Conservation (phyloP, 1,139 yeast species). For the Candida smagusa region DNA sequence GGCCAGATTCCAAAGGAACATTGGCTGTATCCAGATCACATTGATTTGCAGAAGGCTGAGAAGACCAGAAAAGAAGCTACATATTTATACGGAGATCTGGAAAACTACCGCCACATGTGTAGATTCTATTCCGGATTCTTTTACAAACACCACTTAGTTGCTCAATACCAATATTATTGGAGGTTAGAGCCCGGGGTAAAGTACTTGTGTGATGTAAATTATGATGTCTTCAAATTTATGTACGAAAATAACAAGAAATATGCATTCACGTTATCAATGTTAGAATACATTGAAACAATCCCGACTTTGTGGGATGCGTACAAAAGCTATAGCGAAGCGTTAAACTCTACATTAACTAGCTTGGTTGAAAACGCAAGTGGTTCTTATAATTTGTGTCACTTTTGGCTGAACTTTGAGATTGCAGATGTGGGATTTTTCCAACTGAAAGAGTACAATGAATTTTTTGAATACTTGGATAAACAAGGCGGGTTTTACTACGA, state of each 20-base stretch:
- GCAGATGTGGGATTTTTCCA: constrained; percentile 27
- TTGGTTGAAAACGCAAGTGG: constrained; percentile 19
- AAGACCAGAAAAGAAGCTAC: constrained; percentile 7
- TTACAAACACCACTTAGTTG: constrained; percentile 27
- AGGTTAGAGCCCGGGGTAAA: constrained; percentile 31
- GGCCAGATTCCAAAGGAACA: constrained; percentile 28
- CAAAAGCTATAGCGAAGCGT: constrained; percentile 6
- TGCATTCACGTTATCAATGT: constrained; percentile 24
- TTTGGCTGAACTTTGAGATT: constrained; percentile 40
- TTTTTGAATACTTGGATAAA: constrained; percentile 26
- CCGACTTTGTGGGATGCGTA: constrained; percentile 30
- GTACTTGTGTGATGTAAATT: constrained; percentile 24
- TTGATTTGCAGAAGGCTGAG: constrained; percentile 21
- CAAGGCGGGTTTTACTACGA: constrained; percentile 38
- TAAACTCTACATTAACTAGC: constrained; percentile 7
- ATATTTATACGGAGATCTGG: constrained; percentile 25
- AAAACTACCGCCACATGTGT: constrained; percentile 38
- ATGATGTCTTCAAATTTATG: constrained; percentile 30
- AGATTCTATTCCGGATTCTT: constrained; percentile 35
- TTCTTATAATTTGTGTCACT: constrained; percentile 37
- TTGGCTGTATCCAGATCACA: constrained; percentile 32
- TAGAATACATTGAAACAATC: constrained; percentile 33
- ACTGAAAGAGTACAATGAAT: constrained; percentile 19
- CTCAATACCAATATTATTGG: constrained; percentile 34
- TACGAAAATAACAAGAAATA: constrained; percentile 18